phyloP scores from a whole-genome alignment of 202 grass and related monocot species.

The Elaeis oleifera region DNA sequence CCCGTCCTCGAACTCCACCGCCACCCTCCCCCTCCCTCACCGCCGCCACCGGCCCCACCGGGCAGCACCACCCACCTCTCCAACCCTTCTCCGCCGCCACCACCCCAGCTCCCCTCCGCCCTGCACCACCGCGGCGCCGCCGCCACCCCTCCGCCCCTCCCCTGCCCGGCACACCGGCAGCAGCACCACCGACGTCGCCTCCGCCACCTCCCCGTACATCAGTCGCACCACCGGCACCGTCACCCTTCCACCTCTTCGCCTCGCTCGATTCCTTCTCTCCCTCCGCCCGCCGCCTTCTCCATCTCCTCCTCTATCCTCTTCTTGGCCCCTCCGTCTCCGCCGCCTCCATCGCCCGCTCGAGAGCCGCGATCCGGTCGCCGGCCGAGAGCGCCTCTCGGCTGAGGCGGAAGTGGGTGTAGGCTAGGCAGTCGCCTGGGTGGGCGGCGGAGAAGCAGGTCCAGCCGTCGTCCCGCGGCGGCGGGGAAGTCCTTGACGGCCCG shows the following conservation, averaged over 20 bases:
- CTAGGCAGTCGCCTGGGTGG: slow-evolving; percentile 63
- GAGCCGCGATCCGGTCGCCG: slow-evolving; percentile 28
- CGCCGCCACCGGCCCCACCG: slow-evolving; percentile 48
- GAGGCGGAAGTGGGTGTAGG: slow-evolving; percentile 55
- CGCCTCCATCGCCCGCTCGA: slow-evolving; percentile 46
- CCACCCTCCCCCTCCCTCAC: slow-evolving; percentile 40
- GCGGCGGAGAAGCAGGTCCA: slow-evolving; percentile 42
- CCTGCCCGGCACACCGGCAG: slow-evolving; percentile 47
- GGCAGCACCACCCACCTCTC: slow-evolving; percentile 69
- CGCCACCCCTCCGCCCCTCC: slow-evolving; percentile 41
- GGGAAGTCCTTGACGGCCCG: slow-evolving; percentile 60
- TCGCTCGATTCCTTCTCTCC: slow-evolving; percentile 11
- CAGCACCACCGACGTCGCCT: slow-evolving; percentile 59
- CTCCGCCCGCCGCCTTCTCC: slow-evolving; percentile 33
- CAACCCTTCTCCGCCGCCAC: slow-evolving; percentile 65
- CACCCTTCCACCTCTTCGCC: background rate
- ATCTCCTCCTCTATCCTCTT: slow-evolving; percentile 52
- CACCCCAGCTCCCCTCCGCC: slow-evolving; percentile 42
- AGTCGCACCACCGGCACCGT: slow-evolving; percentile 53
- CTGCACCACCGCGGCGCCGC: slow-evolving; percentile 41
- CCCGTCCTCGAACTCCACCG: slow-evolving; percentile 43
- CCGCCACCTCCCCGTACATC: slow-evolving; percentile 59
- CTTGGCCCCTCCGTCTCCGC: slow-evolving; percentile 44
- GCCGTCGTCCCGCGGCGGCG: slow-evolving; percentile 42
- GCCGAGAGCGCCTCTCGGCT: slow-evolving; percentile 43